These are phyloP conservation scores for Chytridium lagenaria DNA, from an alignment of 371 early-diverging fungal species.

Conservation along the genomic window DNA sequence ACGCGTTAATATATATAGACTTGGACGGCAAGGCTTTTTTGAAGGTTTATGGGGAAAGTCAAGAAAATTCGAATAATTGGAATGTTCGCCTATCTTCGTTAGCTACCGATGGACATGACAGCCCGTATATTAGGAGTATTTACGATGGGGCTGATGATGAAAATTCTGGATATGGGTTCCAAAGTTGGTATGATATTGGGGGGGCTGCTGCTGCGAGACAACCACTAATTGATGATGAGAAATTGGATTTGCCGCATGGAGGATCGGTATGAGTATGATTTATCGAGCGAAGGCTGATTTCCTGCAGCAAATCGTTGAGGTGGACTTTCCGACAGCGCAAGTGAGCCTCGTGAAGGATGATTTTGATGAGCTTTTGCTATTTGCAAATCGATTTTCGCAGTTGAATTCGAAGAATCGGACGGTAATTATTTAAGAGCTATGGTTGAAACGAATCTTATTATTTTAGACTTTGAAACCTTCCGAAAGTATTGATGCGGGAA, in stretches of 20 bases:
- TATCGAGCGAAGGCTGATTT: too few relatives aligned
- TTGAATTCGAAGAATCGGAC: neutral
- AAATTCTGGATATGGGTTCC: slow-evolving; percentile 19
- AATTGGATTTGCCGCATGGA: too few relatives aligned
- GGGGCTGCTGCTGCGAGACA: neutral
- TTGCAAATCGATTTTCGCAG: neutral
- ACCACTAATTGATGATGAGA: neutral
- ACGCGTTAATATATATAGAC: neutral
- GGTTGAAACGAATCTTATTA: too few relatives aligned
- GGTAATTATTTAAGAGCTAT: too few relatives aligned
- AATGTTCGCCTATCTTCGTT: neutral
- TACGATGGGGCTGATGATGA: neutral
- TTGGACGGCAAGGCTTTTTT: neutral
- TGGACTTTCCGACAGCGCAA: neutral
- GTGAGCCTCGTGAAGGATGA: neutral
- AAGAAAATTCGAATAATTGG: neutral
- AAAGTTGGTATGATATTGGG: slow-evolving; percentile 45
- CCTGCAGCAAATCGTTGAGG: neutral
- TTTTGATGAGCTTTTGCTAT: neutral
- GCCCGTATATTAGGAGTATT: neutral
- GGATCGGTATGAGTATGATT: too few relatives aligned
- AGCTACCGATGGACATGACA: neutral
- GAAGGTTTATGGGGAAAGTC: neutral
- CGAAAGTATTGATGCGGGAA: too few relatives aligned
- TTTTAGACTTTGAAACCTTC: too few relatives aligned